Base-by-base conservation (phyloP, 164 flowering plant genomes). In the Vitis rupestris region DNA sequence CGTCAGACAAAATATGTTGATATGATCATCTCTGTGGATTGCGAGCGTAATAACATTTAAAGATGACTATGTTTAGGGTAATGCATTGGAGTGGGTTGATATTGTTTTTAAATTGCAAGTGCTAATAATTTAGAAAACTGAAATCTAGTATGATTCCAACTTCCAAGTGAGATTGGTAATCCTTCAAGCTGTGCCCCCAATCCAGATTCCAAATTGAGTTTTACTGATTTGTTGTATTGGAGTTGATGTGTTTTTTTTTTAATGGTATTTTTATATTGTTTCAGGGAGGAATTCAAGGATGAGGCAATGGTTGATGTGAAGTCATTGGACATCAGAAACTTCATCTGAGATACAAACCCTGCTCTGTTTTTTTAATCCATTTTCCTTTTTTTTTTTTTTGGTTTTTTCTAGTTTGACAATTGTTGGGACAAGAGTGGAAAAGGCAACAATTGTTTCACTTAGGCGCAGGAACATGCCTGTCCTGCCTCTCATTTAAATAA, bases 271-370 rank as follows among this genome's bases (percentile, higher is more conserved):
- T 23, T 23, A 23, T 29, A 37, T 44, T 70, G 50, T 75, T 74
- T 63, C 91, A 92, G 98, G 85, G 97, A 90, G 83, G 98, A 94
- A 78, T 94, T 94, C 86, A 90, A 94, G 85, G 92, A 89, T 64
- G 97, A 90, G 77, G 79, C 76, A 66, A 81, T 81, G 91, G 84
- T 77, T 53, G 92, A 86, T 50, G 90, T 84, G 73, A 92, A 89
- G 84, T 80, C 92, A n/a, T 75, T 94, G 80, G 98, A 94, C 81
- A 84, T 94, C 74, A 66, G 97, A 71, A 92, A 94, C 85, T 92
- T 94, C 80, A 47, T 94, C 37, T 94, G 74, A 90, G 75, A 50
- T 52, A 48, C 17, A 55, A 23, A 23, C 27, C 27, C 44, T 37
- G 44, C 44, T 37, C 6, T 37, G 7, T 37, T 37, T 37, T 37